These are phyloP conservation scores for Phylloporus arenicola DNA, from an alignment of 768 basidiomycete genomes.

Conservation along the genomic window DNA sequence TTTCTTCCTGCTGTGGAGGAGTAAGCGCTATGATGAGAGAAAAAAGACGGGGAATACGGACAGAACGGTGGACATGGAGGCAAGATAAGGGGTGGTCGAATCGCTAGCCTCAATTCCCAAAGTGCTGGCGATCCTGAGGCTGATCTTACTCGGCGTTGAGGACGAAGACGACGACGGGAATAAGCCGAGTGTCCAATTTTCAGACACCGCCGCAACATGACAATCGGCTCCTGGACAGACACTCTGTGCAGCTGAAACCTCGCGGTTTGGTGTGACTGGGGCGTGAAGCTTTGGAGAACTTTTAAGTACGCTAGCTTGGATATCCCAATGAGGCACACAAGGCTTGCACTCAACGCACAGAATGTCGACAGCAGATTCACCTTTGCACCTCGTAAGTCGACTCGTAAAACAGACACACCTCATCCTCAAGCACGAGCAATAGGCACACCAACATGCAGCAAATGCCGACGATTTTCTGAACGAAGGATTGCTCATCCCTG, in stretches of 20 bases:
- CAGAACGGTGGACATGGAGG: slow-evolving; percentile 28
- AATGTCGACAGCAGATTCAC: slow-evolving; percentile 39
- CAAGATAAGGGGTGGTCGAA: neutral
- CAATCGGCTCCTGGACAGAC: too few relatives aligned
- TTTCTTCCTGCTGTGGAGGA: slow-evolving; percentile 50
- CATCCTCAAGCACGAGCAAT: slow-evolving; percentile 8
- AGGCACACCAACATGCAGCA: slow-evolving; percentile 81
- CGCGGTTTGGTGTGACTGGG: neutral
- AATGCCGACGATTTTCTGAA: slow-evolving; percentile 69
- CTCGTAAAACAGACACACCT: neutral
- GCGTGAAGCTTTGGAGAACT: neutral
- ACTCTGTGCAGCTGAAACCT: neutral
- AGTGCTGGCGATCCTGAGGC: neutral
- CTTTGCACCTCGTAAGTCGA: slow-evolving; percentile 46
- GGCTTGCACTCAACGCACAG: neutral
- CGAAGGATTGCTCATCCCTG: slow-evolving; percentile 64
- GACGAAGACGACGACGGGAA: slow-evolving; percentile 11
- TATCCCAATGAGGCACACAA: slow-evolving; percentile 1
- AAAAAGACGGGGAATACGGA: slow-evolving; percentile 11
- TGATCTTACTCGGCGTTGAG: slow-evolving; percentile 11
- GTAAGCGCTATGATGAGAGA: slow-evolving; percentile 9
- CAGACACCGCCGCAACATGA: slow-evolving; percentile 26
- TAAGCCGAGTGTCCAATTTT: slow-evolving; percentile 16
- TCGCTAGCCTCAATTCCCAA: neutral
- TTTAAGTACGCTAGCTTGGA: neutral